phyloP scores from a whole-genome alignment of 2,329 filamentous ascomycete genomes.

The Pseudogymnoascus pannorum region DNA sequence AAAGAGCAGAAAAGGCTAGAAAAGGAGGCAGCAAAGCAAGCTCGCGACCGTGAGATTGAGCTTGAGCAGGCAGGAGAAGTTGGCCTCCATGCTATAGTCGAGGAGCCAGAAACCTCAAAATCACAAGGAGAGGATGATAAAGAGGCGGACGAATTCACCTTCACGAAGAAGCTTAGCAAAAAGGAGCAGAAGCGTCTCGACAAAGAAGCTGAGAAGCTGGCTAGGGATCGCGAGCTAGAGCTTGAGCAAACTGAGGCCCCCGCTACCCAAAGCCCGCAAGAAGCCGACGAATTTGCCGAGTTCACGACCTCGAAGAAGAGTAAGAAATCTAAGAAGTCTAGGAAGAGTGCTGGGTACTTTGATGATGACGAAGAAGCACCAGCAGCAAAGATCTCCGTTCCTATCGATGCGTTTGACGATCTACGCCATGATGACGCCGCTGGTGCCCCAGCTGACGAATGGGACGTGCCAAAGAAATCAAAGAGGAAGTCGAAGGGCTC shows the following conservation, averaged over 20 bases:
- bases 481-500: constrained; percentile 32
- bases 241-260: not conserved
- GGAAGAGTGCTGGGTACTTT: constrained; percentile 10
- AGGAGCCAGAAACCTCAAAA: constrained; percentile 1
- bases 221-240: not conserved
- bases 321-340: constrained; percentile 10
- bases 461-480: constrained; percentile 31
- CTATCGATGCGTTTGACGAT: constrained; percentile 28
- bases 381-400: constrained; percentile 27
- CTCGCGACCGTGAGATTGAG: not conserved
- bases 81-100: not conserved
- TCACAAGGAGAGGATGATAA: not conserved
- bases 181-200: constrained; percentile 6
- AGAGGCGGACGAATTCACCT: constrained; percentile 18
- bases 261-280: not conserved
- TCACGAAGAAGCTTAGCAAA: constrained; percentile 16
- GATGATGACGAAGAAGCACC: not conserved
- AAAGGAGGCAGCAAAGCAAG: constrained; percentile 28
- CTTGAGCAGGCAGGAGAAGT: not conserved
- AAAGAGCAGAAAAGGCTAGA: constrained; percentile 24
- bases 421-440: constrained; percentile 22
- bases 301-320: constrained; percentile 24
- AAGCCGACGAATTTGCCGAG: constrained; percentile 20
- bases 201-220: constrained; percentile 1
- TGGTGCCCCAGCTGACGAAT: constrained; percentile 25